Base-by-base conservation (phyloP, 352 stramenopile species). In the Phytophthora pisi region DNA sequence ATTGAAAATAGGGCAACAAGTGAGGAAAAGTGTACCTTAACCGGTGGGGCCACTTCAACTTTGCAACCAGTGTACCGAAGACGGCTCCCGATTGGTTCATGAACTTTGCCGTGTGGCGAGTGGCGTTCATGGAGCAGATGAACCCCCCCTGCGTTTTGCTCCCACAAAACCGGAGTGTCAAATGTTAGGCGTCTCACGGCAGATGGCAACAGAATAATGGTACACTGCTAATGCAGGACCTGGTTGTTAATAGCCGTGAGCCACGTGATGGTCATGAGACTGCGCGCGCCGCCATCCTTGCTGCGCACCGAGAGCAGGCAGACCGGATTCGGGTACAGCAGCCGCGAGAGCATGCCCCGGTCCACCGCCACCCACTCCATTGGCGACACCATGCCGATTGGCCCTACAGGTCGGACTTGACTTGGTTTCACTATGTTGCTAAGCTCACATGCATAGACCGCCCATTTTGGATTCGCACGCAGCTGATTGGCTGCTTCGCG, bases 181-280 rank as follows among this genome's bases (percentile, higher is more conserved):
- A 51, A n/a, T 51, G 51, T 30, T 46, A 43, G 34, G 24, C 16
- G 23, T 50, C 9, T 61, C 40, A 50, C 18, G 31, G 28, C 31
- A 58, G 15, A 49, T 57, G 50, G 36, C 49, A 57, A 66, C 11
- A 46, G 5, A 3, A 61, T 26, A 20, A 20, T 20, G 20, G 3
- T 16, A 18, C 13, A 23, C 15, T 16, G 16, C 20, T 20, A 49
- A 23, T 8, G 15, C 11, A 36, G 10, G 7, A 92, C 86, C 69
- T 93, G 77, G 74, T 96, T 96, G 78, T 95, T 95, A 59, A 95
- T 88, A 18, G 84, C 73, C n/a, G 88, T 95, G 50, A 95, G 78
- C 88, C 88, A 96, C 23, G 86, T 93, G 62, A 96, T 90, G 24
- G 86, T 90, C 88, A 96, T 96, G 67, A 93, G 77, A 26, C 66